Evolutionary conservation across 1,284 basidiomycete genomes (phyloP), one percentile per base, ranked within the genome.

Genomic region (Moesziomyces globuligerus): DNA sequence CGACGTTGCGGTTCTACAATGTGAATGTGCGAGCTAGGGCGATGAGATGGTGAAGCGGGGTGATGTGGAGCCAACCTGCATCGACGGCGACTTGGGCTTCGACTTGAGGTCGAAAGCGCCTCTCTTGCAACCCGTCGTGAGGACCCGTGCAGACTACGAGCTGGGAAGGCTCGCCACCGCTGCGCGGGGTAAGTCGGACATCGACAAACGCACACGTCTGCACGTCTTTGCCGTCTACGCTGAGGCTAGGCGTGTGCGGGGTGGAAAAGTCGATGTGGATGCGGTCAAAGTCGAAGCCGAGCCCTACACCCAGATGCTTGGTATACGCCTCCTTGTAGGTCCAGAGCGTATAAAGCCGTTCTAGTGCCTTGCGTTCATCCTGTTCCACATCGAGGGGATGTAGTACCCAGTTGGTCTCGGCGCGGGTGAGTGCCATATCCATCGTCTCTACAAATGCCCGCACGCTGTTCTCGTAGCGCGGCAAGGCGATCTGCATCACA

Each of bases 271-370:
- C 34, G 10, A 81, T 38, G 32, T 80, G 50, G 20, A 81, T 56
- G 3, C 41, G 48, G 0, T 15, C 34, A 44, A 81, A 81, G 38
- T 81, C 80, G 45, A 75, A 81, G 3, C 79, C 79, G 20, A 81
- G 52, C 6, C 80, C 80, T 21, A 54, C 18, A 17, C 80, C 80
- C 10, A 78, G 29, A 20, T 67, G 68, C 51, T 81, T 81, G 1
- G 80, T 81, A 21, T 72, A 74, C 7, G 80, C 80, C 44, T 81
- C 80, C 47, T 81, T 81, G 59, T 79, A 60, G 43, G 80, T 81
- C 80, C 80, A 81, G 11, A 81, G 45, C 18, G 53, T 59, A 25
- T 58, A 72, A 1, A 80, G 52, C 20, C 79, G 58, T 13, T 46
- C 23, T 3, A 81, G 52, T 7, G 39, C 64, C 10, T 55, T 52